Conservation (phyloP, 2,329 filamentous ascomycete genomes). For the Basipetospora chlamydospora region DNA sequence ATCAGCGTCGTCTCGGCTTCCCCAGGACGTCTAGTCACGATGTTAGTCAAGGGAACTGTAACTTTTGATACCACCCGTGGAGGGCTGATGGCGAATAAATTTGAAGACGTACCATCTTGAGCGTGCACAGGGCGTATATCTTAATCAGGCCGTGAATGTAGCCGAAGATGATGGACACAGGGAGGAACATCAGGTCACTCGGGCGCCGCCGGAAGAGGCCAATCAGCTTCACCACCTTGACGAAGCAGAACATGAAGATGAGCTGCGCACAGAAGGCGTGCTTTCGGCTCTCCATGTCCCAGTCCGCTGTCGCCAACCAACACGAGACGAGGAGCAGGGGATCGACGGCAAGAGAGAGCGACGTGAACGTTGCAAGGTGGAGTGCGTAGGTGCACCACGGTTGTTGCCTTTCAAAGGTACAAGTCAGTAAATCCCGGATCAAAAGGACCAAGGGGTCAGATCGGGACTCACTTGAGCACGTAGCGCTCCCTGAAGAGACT, state of each 20-base stretch:
- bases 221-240: slow-evolving; percentile 81
- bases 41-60: slow-evolving; percentile 3
- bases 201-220: slow-evolving; percentile 79
- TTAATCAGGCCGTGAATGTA: slow-evolving; percentile 91
- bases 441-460: slow-evolving; percentile 5
- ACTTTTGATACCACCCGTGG: background rate
- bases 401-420: slow-evolving; percentile 49
- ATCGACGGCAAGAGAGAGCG: slow-evolving; percentile 70
- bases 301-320: slow-evolving; percentile 51
- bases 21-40: slow-evolving; percentile 71
- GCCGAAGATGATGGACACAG: slow-evolving; percentile 78
- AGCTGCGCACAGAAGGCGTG: slow-evolving; percentile 47
- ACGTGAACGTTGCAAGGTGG: slow-evolving; percentile 83
- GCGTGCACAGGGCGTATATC: slow-evolving; percentile 69
- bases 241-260: slow-evolving; percentile 64
- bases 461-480: slow-evolving; percentile 65
- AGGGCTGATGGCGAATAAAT: background rate
- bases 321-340: slow-evolving; percentile 55
- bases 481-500: slow-evolving; percentile 72
- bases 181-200: slow-evolving; percentile 63
- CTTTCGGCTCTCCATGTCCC: slow-evolving; percentile 34
- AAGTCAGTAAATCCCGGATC: background rate
- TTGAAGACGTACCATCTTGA: slow-evolving; percentile 54
- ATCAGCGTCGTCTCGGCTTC: slow-evolving; percentile 83
- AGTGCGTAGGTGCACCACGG: slow-evolving; percentile 89